A percentile compares a stretch with the other conserved stretches of the same genome.
Conservation (phyloP, 2,329 filamentous ascomycete species). For the Parastagonospora avenae region DNA sequence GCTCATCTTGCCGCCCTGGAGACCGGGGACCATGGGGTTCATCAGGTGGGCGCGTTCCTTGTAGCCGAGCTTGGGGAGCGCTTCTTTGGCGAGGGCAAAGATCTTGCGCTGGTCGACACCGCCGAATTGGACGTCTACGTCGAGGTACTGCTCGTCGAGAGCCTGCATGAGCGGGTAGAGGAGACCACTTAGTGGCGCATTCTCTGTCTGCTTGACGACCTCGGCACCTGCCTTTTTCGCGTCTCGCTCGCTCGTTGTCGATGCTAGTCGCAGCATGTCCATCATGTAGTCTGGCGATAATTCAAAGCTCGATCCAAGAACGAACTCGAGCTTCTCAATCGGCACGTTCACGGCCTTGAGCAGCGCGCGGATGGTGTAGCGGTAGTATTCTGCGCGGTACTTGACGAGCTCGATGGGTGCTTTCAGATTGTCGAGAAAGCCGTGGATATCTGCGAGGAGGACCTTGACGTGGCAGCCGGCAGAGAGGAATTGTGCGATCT, state of each 20-base stretch:
- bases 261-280: slow-evolving; percentile 81
- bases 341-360: slow-evolving; percentile 79
- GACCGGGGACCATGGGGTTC: slow-evolving; percentile 88
- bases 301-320: slow-evolving; percentile 85
- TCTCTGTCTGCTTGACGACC: slow-evolving; percentile 88
- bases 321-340: slow-evolving; percentile 79
- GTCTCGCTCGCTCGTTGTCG: slow-evolving; percentile 75
- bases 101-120: slow-evolving; percentile 82
- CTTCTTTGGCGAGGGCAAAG: slow-evolving; percentile 83
- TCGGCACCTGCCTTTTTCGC: slow-evolving; percentile 91
- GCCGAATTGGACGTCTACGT: slow-evolving; percentile 87
- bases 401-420: slow-evolving; percentile 87
- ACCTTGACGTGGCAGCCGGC: slow-evolving; percentile 84
- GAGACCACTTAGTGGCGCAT: slow-evolving; percentile 73
- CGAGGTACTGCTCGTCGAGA: slow-evolving; percentile 81
- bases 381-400: slow-evolving; percentile 83
- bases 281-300: slow-evolving; percentile 72
- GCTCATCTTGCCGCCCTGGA: slow-evolving; percentile 82
- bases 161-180: slow-evolving; percentile 89
- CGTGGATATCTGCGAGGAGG: slow-evolving; percentile 69
- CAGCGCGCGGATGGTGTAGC: slow-evolving; percentile 72
- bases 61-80: slow-evolving; percentile 85
- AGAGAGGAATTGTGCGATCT: slow-evolving; percentile 84
- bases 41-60: slow-evolving; percentile 73
- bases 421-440: slow-evolving; percentile 82